A percentile compares a stretch with the other conserved stretches of the same genome.
phyloP scores from a whole-genome alignment of 805 yeast genomes.

The Tetrapisispora pingtungensis region DNA sequence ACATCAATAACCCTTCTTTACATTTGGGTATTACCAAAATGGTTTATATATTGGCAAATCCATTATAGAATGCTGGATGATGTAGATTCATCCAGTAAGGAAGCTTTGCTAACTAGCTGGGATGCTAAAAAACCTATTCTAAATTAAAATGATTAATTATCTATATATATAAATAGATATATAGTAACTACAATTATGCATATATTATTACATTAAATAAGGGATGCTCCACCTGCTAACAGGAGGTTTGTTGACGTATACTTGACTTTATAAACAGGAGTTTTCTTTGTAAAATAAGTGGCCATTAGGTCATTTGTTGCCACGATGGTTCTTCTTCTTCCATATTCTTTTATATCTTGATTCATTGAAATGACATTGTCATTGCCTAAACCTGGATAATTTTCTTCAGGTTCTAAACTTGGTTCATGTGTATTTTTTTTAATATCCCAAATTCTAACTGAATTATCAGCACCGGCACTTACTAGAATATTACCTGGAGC shows the following conservation, averaged over 20 bases:
- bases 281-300: constrained; percentile 86
- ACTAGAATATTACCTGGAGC: constrained; percentile 82
- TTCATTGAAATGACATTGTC: constrained; percentile 27
- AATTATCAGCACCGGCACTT: constrained; percentile 85
- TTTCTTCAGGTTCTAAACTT: constrained; percentile 66
- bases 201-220: not conserved
- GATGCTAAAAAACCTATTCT: constrained; percentile 14
- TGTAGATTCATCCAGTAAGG: constrained; percentile 2
- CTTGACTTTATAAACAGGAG: constrained; percentile 88
- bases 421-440: constrained; percentile 75
- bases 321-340: constrained; percentile 56
- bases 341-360: constrained; percentile 36
- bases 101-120: constrained; percentile 8
- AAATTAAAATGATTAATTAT: constrained; percentile 2
- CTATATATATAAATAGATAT: not conserved
- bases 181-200: not conserved
- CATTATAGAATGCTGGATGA: constrained; percentile 14
- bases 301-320: constrained; percentile 88
- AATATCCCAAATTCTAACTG: constrained; percentile 93
- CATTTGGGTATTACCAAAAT: constrained; percentile 17
- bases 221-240: constrained; percentile 79
- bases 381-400: constrained; percentile 32
- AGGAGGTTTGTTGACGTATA: constrained; percentile 86
- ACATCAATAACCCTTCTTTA: constrained; percentile 12
- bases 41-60: constrained; percentile 26